Conservation (phyloP, 2,329 filamentous ascomycete species). For the Fusarium oxysporum region DNA sequence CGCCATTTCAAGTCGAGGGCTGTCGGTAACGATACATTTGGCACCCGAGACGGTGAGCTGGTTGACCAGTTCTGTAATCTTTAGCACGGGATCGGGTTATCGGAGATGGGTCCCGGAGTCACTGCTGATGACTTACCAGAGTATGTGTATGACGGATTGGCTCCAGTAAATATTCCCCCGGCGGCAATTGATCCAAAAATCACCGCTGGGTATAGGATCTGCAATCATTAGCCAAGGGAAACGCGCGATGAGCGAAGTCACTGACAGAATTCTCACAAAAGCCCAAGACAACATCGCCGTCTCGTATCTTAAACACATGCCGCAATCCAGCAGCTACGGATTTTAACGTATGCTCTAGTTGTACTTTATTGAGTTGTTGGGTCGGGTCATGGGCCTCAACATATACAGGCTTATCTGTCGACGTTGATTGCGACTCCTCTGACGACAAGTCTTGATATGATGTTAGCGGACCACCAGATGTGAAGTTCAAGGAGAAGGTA, state of each 20-base stretch:
- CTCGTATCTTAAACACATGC: neutral
- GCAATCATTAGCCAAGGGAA: neutral
- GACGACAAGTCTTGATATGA: neutral
- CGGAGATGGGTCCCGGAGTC: too few relatives aligned
- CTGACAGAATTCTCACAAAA: conserved; percentile 12
- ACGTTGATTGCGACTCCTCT: neutral
- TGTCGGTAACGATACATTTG: conserved; percentile 14
- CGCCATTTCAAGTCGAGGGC: neutral
- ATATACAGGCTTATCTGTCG: neutral
- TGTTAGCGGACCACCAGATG: neutral
- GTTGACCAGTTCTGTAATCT: neutral
- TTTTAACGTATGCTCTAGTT: accelerated
- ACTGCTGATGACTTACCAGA: neutral
- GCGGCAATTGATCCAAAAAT: neutral
- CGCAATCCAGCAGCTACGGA: neutral
- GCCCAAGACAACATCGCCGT: neutral
- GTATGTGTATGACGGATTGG: neutral
- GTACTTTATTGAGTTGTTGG: neutral
- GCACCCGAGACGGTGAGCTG: neutral
- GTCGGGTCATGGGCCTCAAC: neutral
- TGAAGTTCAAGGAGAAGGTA: accelerated
- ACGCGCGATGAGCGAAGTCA: accelerated
- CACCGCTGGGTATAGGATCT: conserved; percentile 5
- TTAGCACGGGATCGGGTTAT: neutral
- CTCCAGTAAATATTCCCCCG: conserved; percentile 8